Percentiles rank a stretch among this genome's conserved stretches.
Evolutionary conservation across 2,329 filamentous ascomycete species (phyloP).

Genomic region (Aspergillus sp.): DNA sequence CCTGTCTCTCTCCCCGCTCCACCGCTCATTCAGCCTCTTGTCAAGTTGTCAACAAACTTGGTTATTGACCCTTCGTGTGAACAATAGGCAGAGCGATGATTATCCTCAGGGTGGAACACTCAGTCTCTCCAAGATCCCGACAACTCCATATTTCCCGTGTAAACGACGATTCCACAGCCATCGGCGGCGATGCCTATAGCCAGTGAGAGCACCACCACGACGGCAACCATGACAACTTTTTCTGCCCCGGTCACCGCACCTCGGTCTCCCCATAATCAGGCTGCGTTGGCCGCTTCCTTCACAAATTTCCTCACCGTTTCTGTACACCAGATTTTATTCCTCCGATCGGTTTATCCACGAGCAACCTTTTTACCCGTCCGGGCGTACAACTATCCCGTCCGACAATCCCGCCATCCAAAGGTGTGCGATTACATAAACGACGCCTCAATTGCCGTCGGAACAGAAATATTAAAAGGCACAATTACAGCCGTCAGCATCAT

Average conservation of each 20-base stretch:
- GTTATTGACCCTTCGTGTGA: conserved; percentile 30
- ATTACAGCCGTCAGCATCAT: conserved; percentile 58
- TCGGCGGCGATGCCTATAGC: conserved; percentile 41
- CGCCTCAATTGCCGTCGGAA: conserved; percentile 69
- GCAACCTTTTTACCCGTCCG: conserved; percentile 75
- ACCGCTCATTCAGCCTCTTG: conserved; percentile 3
- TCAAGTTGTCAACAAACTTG: conserved; percentile 3
- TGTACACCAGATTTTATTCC: conserved; percentile 82
- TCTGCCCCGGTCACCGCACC: conserved; percentile 42
- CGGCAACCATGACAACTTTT: conserved; percentile 41
- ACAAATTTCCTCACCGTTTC: conserved; percentile 77
- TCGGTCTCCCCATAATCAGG: conserved; percentile 50
- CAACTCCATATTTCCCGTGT: conserved; percentile 35
- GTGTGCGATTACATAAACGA: conserved; percentile 85
- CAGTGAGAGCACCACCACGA: conserved; percentile 41
- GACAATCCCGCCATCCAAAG: conserved; percentile 80
- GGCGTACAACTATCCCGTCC: conserved; percentile 80
- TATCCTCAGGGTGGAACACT: conserved; percentile 44
- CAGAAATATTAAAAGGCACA: conserved; percentile 64
- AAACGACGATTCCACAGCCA: conserved; percentile 32
- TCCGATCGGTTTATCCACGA: conserved; percentile 75
- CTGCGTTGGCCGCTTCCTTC: conserved; percentile 67
- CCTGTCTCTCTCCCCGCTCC: conserved; percentile 1
- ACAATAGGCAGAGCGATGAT: conserved; percentile 43
- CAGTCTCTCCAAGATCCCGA: conserved; percentile 40